A percentile compares a stretch with the other conserved stretches of the same genome.
These are phyloP conservation scores for Clarireedia monteithiana DNA, from an alignment of 2,329 filamentous ascomycete species.

Conservation along the genomic window DNA sequence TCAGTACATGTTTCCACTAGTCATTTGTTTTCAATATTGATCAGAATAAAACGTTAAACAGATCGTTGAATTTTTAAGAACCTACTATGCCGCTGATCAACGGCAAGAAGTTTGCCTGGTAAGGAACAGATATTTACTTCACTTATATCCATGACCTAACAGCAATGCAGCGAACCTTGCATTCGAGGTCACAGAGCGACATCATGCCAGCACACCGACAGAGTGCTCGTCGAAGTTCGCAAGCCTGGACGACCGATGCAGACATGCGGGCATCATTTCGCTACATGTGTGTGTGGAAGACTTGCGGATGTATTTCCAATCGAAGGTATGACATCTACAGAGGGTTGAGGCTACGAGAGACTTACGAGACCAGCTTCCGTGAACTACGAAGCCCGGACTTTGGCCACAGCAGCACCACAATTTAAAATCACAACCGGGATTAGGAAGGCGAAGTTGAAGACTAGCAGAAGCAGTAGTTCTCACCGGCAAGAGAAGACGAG, in stretches of 20 bases:
- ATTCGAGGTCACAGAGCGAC: conserved; percentile 26
- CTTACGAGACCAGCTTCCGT: too few species aligned
- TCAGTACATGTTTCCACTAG: too few species aligned
- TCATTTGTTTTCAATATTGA: not conserved
- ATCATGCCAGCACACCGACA: conserved; percentile 21
- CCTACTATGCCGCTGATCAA: conserved; percentile 25
- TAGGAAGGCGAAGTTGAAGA: not conserved
- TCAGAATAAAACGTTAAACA: not conserved
- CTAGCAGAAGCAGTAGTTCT: not conserved
- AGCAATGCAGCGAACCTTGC: conserved; percentile 20
- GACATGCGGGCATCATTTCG: conserved; percentile 21
- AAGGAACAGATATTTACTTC: not conserved
- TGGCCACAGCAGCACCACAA: too few species aligned
- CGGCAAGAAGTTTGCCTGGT: conserved; percentile 26
- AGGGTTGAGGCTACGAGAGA: too few species aligned
- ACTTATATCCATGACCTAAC: not conserved
- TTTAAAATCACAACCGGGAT: not conserved
- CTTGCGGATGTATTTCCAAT: conserved; percentile 15
- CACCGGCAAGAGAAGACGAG: not conserved
- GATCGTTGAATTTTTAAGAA: not conserved
- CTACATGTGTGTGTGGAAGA: conserved; percentile 20
- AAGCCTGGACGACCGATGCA: conserved; percentile 25
- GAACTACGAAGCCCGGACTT: too few species aligned
- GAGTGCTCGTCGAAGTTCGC: conserved; percentile 23
- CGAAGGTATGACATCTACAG: not conserved